These are phyloP conservation scores for Alliaria petiolata DNA, from an alignment of 345 rosid genomes.

Conservation along the genomic window DNA sequence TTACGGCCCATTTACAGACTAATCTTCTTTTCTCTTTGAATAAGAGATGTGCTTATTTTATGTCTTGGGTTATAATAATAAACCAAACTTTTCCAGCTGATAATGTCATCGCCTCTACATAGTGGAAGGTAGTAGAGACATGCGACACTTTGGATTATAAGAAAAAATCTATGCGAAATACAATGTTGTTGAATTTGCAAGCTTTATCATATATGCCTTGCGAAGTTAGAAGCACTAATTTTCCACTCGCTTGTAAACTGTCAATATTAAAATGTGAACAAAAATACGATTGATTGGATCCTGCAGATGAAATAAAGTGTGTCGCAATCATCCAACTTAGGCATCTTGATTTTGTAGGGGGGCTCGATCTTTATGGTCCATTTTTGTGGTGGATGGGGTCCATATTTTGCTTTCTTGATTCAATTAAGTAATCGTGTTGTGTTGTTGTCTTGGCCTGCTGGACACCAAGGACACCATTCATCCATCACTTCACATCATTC, in stretches of 20 bases:
- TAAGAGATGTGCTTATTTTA: too few relatives aligned
- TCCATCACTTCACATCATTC: slow-evolving; percentile 31
- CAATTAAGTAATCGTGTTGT: slow-evolving; percentile 30
- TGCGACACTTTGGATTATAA: not conserved
- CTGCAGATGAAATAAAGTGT: slow-evolving; percentile 7
- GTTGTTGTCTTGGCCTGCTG: slow-evolving; percentile 33
- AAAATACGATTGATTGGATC: slow-evolving; percentile 10
- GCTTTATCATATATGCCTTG: not conserved
- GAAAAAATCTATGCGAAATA: too few relatives aligned
- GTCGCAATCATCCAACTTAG: slow-evolving; percentile 34
- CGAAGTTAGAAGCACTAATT: slow-evolving; percentile 12
- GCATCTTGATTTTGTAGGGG: slow-evolving; percentile 39
- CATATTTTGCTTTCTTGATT: slow-evolving; percentile 23
- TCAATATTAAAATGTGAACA: slow-evolving; percentile 11
- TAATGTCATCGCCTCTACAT: not conserved
- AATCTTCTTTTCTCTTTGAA: not conserved
- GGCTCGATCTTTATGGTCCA: slow-evolving; percentile 31
- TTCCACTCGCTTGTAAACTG: slow-evolving; percentile 3
- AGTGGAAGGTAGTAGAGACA: slow-evolving; percentile 8
- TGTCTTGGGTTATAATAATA: not conserved
- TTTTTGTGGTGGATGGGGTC: slow-evolving; percentile 25
- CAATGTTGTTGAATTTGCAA: too few relatives aligned
- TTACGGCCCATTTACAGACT: not conserved
- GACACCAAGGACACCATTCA: slow-evolving; percentile 31
- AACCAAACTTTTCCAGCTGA: slow-evolving; percentile 8